Evolutionary conservation across 495 filamentous ascomycete genomes (phyloP).

Genomic region (Aspergillus nidulans): DNA sequence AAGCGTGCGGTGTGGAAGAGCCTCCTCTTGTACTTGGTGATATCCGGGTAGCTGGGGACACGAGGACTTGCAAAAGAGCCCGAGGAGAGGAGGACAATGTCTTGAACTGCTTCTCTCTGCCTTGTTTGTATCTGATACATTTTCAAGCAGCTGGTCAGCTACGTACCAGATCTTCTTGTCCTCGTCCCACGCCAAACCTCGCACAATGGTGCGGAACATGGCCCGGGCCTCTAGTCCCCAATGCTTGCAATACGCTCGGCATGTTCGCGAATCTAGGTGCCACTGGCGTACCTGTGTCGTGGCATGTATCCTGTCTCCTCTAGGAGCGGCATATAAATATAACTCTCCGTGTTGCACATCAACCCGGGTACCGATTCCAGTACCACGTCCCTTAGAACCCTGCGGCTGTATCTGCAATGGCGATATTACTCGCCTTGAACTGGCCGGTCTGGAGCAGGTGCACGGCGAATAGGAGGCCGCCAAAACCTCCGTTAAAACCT

Average conservation of each 20-base stretch:
- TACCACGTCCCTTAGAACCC: conserved; percentile 51
- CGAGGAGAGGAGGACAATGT: conserved; percentile 5
- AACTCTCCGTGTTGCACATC: conserved; percentile 27
- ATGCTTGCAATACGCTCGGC: conserved; percentile 23
- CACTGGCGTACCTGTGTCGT: conserved; percentile 26
- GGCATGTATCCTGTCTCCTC: conserved; percentile 49
- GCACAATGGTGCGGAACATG: background rate
- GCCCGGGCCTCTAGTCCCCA: conserved; percentile 21
- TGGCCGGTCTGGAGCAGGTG: too few species aligned
- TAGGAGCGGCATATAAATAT: conserved; percentile 43
- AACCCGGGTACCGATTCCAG: conserved; percentile 40
- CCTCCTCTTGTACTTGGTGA: conserved; percentile 15
- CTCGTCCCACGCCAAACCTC: background rate
- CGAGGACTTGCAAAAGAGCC: conserved; percentile 17
- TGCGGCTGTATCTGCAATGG: conserved; percentile 39
- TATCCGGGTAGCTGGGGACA: conserved; percentile 19
- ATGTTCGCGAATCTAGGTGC: conserved; percentile 24
- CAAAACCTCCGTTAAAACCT: too few species aligned
- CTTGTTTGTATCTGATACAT: background rate
- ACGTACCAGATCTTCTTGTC: background rate
- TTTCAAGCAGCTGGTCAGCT: too few species aligned
- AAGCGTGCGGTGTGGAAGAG: conserved; percentile 37
- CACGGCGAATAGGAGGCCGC: too few species aligned
- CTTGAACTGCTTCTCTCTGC: background rate
- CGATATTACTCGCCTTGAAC: too few species aligned